Base-by-base conservation (phyloP, 1,284 basidiomycete genomes). In the Hypsizygus ulmarius region DNA sequence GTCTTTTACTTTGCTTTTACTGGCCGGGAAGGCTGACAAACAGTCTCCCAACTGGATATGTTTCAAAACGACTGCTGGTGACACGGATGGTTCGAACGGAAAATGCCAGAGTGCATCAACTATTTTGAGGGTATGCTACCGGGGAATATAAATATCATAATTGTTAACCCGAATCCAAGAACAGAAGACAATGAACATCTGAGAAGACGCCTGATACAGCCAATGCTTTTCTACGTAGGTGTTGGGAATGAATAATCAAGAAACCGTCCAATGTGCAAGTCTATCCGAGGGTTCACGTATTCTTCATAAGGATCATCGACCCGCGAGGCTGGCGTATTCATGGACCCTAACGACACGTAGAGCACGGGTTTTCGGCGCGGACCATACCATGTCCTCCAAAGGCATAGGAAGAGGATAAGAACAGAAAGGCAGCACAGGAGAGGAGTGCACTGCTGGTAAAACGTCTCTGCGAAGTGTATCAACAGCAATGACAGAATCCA, bases 331-430 rank as follows among this genome's bases (percentile, higher is more conserved):
- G 15, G 65, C 63, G 45, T 62, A 41, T 36, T 54, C 56, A 12
- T 64, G 60, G 38, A 67, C 52, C 38, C 58, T 45, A 25, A 64
- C 57, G 39, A 56, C 53, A 29, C 53, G 49, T 43, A 45, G 15
- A 45, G 32, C 25, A 52, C 56, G 41, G 54, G 53, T 42, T 48
- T 40, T 46, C 30, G 53, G 29, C 16, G 49, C 37, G 21, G 37
- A 42, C 52, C 46, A 51, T 1, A 47, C 36, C 78, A 79, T 81
- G 36, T 73, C 64, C 29, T 69, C 66, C n/a, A 74, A 61, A 12
- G 76, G 73, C 54, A 73, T 76, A 12, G 78, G 78, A n/a, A 81
- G 65, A 10, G 79, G 79, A 52, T 74, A 61, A 16, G 70, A 59
- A 51, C 51, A 58, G 44, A 65, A 67, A 12, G 65, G 63, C 5